Conservation (phyloP, 495 filamentous ascomycete species). For the Aspergillus mulundensis region DNA sequence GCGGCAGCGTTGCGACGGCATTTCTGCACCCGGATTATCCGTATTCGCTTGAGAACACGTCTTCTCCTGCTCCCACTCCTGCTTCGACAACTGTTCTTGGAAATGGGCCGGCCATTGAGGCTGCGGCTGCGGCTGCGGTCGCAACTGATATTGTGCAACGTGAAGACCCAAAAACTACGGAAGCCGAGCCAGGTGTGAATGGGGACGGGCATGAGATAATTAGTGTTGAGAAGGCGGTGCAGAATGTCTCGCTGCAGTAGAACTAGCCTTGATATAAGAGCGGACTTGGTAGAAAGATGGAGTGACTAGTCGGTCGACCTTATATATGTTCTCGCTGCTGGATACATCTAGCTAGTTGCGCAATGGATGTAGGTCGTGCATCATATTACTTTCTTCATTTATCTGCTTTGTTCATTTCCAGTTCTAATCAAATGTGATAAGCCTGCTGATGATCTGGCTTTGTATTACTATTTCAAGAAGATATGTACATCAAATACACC, state of each 20-base stretch:
- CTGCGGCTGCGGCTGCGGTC: neutral
- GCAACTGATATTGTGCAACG: neutral
- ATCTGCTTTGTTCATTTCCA: neutral
- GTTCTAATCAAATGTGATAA: neutral
- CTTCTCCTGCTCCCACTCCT: neutral
- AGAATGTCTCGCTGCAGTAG: slow-evolving; percentile 34
- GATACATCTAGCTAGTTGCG: neutral
- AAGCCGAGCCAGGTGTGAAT: neutral
- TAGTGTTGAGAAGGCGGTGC: slow-evolving; percentile 32
- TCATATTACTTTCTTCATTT: too few species aligned
- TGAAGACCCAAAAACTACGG: neutral
- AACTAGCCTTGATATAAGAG: neutral
- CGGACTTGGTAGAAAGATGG: neutral
- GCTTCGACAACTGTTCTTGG: too few species aligned
- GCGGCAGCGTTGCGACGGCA: neutral
- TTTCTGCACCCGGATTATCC: neutral
- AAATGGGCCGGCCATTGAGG: too few species aligned
- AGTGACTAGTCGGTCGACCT: neutral
- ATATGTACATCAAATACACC: slow-evolving; percentile 1
- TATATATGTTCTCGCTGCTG: neutral
- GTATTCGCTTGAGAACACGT: neutral
- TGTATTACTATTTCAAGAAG: neutral
- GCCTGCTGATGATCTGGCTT: neutral
- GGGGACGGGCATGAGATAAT: neutral
- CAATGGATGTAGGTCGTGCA: neutral